These are phyloP conservation scores for Nemania sp. DNA, from an alignment of 2,329 filamentous ascomycete genomes.

Conservation along the genomic window DNA sequence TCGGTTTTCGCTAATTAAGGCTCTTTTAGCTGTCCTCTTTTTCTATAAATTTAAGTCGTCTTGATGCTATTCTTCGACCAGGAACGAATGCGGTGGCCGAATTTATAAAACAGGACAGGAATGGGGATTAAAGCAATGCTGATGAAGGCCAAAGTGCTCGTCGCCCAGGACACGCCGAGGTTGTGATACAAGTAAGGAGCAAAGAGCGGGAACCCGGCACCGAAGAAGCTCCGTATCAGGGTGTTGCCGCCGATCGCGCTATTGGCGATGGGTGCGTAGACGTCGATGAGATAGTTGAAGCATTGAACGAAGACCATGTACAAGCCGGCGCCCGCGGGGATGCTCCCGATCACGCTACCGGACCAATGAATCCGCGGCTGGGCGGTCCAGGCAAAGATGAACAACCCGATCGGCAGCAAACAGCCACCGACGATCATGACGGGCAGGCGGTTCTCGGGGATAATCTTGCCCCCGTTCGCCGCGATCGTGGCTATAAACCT, in stretches of 20 bases:
- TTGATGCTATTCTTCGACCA: no score
- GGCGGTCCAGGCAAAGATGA: constrained; percentile 23
- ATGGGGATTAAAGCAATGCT: constrained; percentile 24
- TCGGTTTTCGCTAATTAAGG: no score
- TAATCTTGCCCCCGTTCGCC: constrained; percentile 19
- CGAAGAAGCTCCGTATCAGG: constrained; percentile 22
- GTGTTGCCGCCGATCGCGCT: constrained; percentile 23
- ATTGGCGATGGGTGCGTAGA: constrained; percentile 24
- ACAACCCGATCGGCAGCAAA: constrained; percentile 17
- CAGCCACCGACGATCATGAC: constrained; percentile 21
- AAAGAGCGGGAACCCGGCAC: constrained; percentile 22
- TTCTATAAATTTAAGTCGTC: no score
- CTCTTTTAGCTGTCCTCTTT: no score
- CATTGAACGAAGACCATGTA: constrained; percentile 27
- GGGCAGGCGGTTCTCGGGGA: constrained; percentile 19
- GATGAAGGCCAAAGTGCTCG: constrained; percentile 20
- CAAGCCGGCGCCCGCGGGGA: constrained; percentile 21
- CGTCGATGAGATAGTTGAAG: constrained; percentile 25
- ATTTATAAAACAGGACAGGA: constrained; percentile 16
- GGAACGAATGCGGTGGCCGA: no score
- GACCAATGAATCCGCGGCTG: constrained; percentile 11
- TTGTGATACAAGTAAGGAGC: constrained; percentile 22
- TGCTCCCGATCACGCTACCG: constrained; percentile 21
- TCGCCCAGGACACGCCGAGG: constrained; percentile 23
- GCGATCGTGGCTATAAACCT: constrained; percentile 13